Conservation (phyloP, 1,284 basidiomycete genomes). For the Mycosarcoma mackinlayi region DNA sequence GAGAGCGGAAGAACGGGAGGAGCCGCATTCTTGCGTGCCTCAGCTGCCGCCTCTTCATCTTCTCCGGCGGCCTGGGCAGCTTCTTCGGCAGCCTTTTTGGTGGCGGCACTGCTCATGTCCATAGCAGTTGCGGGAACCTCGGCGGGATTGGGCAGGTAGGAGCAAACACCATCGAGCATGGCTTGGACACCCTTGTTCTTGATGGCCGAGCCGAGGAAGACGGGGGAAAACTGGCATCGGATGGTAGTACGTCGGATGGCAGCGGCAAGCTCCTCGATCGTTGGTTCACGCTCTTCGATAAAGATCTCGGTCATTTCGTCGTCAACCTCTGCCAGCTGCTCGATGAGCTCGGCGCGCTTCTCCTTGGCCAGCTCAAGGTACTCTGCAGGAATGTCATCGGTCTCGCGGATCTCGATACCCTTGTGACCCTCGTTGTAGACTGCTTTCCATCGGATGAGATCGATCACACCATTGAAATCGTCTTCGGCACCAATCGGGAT, state of each 20-base stretch:
- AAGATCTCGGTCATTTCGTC: constrained; percentile 92
- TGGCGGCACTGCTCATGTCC: constrained; percentile 77
- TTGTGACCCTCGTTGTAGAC: constrained; percentile 95
- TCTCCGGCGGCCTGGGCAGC: constrained; percentile 48
- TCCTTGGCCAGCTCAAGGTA: constrained; percentile 70
- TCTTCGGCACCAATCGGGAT: constrained; percentile 94
- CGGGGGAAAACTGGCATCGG: constrained; percentile 89
- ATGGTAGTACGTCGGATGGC: constrained; percentile 92
- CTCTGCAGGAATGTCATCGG: constrained; percentile 86
- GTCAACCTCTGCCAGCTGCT: constrained; percentile 95
- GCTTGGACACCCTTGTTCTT: constrained; percentile 98
- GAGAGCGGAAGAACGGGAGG: constrained; percentile 58
- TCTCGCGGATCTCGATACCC: constrained; percentile 84
- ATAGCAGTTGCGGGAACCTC: constrained; percentile 85
- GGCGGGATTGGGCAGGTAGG: constrained; percentile 91
- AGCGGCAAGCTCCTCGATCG: constrained; percentile 76
- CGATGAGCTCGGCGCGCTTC: constrained; percentile 81
- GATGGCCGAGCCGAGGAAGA: constrained; percentile 96
- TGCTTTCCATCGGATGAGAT: constrained; percentile 93
- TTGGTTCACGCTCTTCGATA: constrained; percentile 75
- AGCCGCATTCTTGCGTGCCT: constrained; percentile 52
- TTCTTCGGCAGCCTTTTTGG: constrained; percentile 57
- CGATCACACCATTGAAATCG: constrained; percentile 88
- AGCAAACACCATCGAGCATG: constrained; percentile 91
- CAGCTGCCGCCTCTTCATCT: constrained; percentile 51